Base-by-base conservation (phyloP, 2,329 filamentous ascomycete genomes). In the Sordariomycetes sp. region DNA sequence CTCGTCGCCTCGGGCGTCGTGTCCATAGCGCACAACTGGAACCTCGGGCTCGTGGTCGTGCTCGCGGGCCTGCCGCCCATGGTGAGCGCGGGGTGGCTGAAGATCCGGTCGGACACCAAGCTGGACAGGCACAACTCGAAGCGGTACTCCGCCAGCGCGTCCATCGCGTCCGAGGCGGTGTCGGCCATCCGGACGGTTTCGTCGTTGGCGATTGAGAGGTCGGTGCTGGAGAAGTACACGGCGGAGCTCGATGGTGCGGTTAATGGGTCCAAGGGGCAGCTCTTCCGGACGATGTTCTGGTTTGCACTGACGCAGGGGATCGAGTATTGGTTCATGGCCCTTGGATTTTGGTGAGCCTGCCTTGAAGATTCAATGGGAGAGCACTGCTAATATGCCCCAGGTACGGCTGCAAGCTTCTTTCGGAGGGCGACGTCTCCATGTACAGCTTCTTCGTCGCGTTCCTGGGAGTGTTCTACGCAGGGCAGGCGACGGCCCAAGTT, bases 311-410 rank as follows among this genome's bases (percentile, higher is more conserved):
- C 69, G 35, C 73, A 76, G 61, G 74, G 71, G 1, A 65, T 72
- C 10, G 71, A 71, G 0, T 69, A 24, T 37, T 66, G 72, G 5
- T 67, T 67, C 37, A 72, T 74, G 70, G 72, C 66, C 2, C 61
- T 74, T 1, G 71, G 73, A 0, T 74, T 74, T 57, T 74, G 71
- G 72, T 70, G 60, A 61, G 65, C 58, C 1, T 18, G 35, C 80
- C 50, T 86, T 88, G 62, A 81, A 82, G 0, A 82, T 83, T 10
- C 87, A 25, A 14, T 12, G n/a, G 5, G 7, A 8, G 46, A 50
- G 10, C n/a, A 2, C 32, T 53, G 43, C 56, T 58, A 20, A 58
- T 50, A 16, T 11, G n/a, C 24, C 20, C 14, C 32, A 70, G 68
- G 67, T 73, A 75, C 46, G 72, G 74, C 1, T 71, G 73, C 1